A percentile compares a stretch with the other conserved stretches of the same genome.
These are phyloP conservation scores for Clathrus columnatus DNA, from an alignment of 768 basidiomycete genomes.

Conservation along the genomic window DNA sequence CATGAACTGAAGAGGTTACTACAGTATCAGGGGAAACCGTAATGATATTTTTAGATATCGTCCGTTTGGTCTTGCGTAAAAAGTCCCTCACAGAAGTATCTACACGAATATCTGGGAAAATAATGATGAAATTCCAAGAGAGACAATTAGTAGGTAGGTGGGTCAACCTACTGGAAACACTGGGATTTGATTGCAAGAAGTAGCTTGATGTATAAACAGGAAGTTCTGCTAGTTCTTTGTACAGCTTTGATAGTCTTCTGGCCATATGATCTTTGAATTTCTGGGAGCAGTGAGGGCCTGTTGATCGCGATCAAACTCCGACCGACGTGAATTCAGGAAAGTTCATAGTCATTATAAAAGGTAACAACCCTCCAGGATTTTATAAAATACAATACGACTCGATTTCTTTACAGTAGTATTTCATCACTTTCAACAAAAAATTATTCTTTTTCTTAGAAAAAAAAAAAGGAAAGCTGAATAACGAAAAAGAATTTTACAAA, in stretches of 20 bases:
- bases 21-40: conserved; percentile 16
- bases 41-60: conserved; percentile 32
- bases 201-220: conserved; percentile 29
- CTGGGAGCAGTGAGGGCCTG: too few species aligned
- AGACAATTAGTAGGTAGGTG: too few species aligned
- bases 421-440: too few species aligned
- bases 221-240: conserved; percentile 32
- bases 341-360: too few species aligned
- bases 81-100: conserved; percentile 44
- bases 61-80: conserved; percentile 38
- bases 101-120: conserved; percentile 26
- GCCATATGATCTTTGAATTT: too few species aligned
- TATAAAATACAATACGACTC: too few species aligned
- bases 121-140: neutral
- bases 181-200: conserved; percentile 23
- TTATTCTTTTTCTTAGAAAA: too few species aligned
- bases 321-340: too few species aligned
- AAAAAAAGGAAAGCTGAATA: conserved; percentile 1
- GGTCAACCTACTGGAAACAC: neutral
- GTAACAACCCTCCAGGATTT: too few species aligned
- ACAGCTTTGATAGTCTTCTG: conserved; percentile 15
- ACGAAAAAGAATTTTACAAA: neutral
- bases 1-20: conserved; percentile 26
- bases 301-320: too few species aligned
- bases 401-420: too few species aligned